phyloP scores from a whole-genome alignment of 495 filamentous ascomycete genomes.

The Penicillium dipodomyicola region DNA sequence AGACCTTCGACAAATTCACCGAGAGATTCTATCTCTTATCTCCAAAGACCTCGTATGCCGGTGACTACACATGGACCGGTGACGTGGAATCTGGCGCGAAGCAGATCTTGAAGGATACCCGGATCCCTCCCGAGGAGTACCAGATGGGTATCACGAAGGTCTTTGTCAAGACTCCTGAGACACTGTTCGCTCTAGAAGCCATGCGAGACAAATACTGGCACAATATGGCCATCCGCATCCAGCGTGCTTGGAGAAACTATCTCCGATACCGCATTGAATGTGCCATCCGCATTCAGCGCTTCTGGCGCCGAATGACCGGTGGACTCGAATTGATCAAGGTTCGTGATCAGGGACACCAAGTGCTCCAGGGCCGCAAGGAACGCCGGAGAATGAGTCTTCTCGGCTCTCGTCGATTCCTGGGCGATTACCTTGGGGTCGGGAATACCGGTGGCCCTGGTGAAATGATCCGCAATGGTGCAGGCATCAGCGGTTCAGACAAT shows the following conservation, averaged over 20 bases:
- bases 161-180: conserved; percentile 98
- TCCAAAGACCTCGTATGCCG: conserved; percentile 90
- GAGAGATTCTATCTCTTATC: conserved; percentile 97
- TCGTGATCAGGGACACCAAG: conserved; percentile 82
- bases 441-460: conserved; percentile 79
- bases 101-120: conserved; percentile 93
- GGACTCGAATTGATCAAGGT: conserved; percentile 84
- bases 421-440: conserved; percentile 89
- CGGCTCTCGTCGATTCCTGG: conserved; percentile 87
- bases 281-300: conserved; percentile 88
- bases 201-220: conserved; percentile 99
- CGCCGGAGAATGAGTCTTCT: conserved; percentile 85
- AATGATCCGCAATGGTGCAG: conserved; percentile 69
- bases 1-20: conserved; percentile 97
- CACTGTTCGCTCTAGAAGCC: conserved; percentile 92
- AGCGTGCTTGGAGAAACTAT: conserved; percentile 96
- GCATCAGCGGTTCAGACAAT: conserved; percentile 64
- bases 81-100: conserved; percentile 82
- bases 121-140: conserved; percentile 91
- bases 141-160: conserved; percentile 97
- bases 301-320: conserved; percentile 88
- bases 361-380: conserved; percentile 84
- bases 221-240: conserved; percentile 98
- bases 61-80: conserved; percentile 94
- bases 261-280: conserved; percentile 88